Percentiles rank a stretch among this genome's conserved stretches.
phyloP scores from a whole-genome alignment of 768 basidiomycete genomes.

The Lactifluus pinguis region DNA sequence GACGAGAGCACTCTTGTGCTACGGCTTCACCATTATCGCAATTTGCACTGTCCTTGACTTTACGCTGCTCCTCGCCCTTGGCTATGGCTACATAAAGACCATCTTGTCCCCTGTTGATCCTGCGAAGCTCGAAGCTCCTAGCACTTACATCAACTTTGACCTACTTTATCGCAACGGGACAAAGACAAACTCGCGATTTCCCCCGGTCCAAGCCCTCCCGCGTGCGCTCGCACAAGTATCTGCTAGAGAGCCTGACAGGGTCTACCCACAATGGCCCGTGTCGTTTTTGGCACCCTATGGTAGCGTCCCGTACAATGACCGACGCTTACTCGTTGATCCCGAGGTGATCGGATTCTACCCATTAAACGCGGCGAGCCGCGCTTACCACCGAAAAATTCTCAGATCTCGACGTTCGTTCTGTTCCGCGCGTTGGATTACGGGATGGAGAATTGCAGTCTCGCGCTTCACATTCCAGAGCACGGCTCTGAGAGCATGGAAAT shows the following conservation, averaged over 20 bases:
- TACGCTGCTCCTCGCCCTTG: slow-evolving; percentile 1
- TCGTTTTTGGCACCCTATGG: slow-evolving; percentile 3
- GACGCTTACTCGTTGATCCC: slow-evolving; percentile 3
- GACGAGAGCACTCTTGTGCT: neutral
- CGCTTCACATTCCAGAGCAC: neutral
- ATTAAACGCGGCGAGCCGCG: neutral
- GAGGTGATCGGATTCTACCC: neutral
- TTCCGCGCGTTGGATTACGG: slow-evolving; percentile 2
- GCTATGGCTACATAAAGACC: neutral
- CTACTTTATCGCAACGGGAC: slow-evolving; percentile 6
- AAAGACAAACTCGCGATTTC: neutral
- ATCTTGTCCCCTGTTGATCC: neutral
- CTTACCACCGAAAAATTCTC: neutral
- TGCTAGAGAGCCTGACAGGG: neutral
- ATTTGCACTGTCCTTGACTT: neutral
- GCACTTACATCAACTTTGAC: slow-evolving; percentile 13
- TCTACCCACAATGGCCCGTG: slow-evolving; percentile 8
- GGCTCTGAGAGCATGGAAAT: neutral
- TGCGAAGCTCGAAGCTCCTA: neutral
- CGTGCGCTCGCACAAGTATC: slow-evolving; percentile 1
- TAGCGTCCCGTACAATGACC: slow-evolving; percentile 1
- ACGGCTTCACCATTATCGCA: neutral
- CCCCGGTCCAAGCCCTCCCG: neutral
- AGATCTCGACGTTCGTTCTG: slow-evolving; percentile 7
- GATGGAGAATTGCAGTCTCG: slow-evolving; percentile 2